phyloP scores from a whole-genome alignment of 331 rosid species.

The Malus hybrid region DNA sequence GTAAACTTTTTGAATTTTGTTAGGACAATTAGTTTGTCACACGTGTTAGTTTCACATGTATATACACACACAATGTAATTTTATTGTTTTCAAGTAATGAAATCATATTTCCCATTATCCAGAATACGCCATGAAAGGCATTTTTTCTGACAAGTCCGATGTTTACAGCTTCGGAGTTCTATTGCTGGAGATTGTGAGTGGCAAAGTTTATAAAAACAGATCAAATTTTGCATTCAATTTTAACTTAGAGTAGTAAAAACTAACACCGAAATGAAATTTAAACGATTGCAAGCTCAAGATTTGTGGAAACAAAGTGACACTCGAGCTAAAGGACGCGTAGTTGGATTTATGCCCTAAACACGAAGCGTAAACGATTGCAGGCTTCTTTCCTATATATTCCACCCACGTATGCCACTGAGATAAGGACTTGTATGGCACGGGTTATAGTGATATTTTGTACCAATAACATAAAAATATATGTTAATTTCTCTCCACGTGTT shows the following conservation, averaged over 20 bases:
- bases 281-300: slow-evolving; percentile 14
- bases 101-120: not conserved
- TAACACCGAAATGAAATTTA: not conserved
- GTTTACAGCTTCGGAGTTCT: slow-evolving; percentile 13
- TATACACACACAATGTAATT: too few relatives aligned
- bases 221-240: not conserved
- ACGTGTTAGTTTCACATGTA: too few relatives aligned
- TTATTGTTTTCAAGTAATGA: too few relatives aligned
- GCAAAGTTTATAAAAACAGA: not conserved
- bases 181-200: slow-evolving; percentile 7
- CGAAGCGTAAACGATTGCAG: too few relatives aligned
- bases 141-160: slow-evolving; percentile 6
- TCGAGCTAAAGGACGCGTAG: not conserved
- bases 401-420: not conserved
- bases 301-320: slow-evolving; percentile 11
- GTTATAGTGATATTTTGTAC: too few relatives aligned
- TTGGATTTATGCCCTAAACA: slow-evolving; percentile 2
- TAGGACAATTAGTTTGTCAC: too few relatives aligned
- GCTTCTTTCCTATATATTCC: not conserved
- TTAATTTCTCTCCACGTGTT: too few relatives aligned
- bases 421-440: too few relatives aligned
- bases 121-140: slow-evolving; percentile 15
- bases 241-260: not conserved
- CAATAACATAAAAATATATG: too few relatives aligned
- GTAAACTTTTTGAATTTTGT: too few relatives aligned